Conservation (phyloP, 768 basidiomycete genomes). For the Pisolithus orientalis region DNA sequence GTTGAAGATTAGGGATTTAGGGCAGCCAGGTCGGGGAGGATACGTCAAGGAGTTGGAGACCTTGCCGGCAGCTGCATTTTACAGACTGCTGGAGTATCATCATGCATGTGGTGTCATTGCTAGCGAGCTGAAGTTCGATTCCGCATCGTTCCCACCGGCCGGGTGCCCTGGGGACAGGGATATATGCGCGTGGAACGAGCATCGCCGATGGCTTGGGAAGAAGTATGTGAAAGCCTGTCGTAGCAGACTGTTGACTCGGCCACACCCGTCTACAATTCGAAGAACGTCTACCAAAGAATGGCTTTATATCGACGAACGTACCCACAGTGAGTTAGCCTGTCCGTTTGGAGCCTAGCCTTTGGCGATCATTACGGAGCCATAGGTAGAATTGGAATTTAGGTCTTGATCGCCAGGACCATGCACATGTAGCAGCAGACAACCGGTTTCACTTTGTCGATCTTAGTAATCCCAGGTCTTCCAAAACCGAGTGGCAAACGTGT, state of each 20-base stretch:
- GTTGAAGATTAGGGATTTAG: constrained; percentile 9
- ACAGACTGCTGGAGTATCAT: constrained; percentile 39
- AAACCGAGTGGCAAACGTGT: no score
- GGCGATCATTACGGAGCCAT: no score
- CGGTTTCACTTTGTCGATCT: no score
- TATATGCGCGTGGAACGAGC: not conserved
- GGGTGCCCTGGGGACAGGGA: not conserved
- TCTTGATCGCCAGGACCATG: no score
- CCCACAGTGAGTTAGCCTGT: constrained; percentile 3
- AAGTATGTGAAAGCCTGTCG: constrained; percentile 1
- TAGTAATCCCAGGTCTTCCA: no score
- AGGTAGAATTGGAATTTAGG: no score
- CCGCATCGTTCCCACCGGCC: not conserved
- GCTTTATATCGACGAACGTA: not conserved
- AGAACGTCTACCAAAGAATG: not conserved
- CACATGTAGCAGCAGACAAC: no score
- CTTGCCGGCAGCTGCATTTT: constrained; percentile 35
- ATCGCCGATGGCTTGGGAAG: not conserved
- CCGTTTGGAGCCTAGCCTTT: not conserved
- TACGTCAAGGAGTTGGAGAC: constrained; percentile 34
- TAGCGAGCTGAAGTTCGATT: not conserved
- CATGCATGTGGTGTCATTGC: constrained; percentile 26
- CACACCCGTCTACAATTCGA: not conserved
- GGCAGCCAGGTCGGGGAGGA: not conserved
- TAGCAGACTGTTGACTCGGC: not conserved